Evolutionary conservation across 352 stramenopile species (phyloP), one percentile per base, ranked within the genome.

Genomic region (Phytophthora boehmeriae): DNA sequence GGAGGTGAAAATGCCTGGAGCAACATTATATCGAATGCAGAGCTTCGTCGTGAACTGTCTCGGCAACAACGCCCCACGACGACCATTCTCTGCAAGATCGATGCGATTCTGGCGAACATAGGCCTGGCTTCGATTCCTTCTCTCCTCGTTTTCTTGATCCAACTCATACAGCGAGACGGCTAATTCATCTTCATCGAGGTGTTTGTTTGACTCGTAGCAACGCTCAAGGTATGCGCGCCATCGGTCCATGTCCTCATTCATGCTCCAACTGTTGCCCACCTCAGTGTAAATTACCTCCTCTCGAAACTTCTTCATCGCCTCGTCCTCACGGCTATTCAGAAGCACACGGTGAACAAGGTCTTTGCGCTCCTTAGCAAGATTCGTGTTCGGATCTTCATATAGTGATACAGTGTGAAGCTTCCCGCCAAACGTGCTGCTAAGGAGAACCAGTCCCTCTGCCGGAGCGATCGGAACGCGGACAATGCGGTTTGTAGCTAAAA

Each of bases 391-490:
- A 50, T 94, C 85, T 27, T 80, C 58, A 20, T 87, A 82, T 10
- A 96, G 59, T 16, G 86, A 93, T 11, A 95, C 88, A 0, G 81
- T 78, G 67, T 92, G 86, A 27, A 88, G 75, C 53, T 90, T 92
- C 17, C 83, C 83, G 32, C 86, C 86, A 48, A 97, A 96, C 1
- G 79, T 78, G 42, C 83, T 93, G 55, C 81, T 91, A 22, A 89
- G 69, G 39, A 98, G 73, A 6, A 98, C 74, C 22, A 98, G 80
- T 2, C 90, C 91, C 38, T 98, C 88, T 0, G 90, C 79, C 1
- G 92, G 92, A 22, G 89, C 92, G 19, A 97, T 88, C 14, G 92
- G 92, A 23, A 97, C 75, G n/a, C 86, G 81, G 8, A 97, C 71
- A 48, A 92, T 88, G 17, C 80, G 80, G 52, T 83, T 90, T 17